Evolutionary conservation across 345 rosid genomes (phyloP).

Genomic region (Eucalyptus pauciflora): DNA sequence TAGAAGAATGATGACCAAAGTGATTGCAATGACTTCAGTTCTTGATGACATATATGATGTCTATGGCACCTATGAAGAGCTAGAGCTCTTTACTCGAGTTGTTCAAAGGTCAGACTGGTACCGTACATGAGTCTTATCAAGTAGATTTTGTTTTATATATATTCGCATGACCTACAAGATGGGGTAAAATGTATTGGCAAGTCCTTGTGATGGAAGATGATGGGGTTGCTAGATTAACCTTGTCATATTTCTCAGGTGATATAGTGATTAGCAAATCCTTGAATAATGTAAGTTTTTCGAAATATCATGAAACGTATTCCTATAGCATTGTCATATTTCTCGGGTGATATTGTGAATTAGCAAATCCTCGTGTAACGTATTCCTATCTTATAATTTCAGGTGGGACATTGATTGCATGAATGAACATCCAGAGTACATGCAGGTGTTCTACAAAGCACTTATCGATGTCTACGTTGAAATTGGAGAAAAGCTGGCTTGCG

Average conservation of each 20-base stretch:
- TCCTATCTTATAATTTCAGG: background rate
- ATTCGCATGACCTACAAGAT: background rate
- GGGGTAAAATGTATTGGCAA: background rate
- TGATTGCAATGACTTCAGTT: background rate
- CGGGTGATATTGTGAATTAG: background rate
- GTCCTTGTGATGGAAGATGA: background rate
- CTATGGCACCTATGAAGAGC: slow-evolving; percentile 15
- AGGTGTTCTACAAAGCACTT: slow-evolving; percentile 6
- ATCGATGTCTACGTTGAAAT: slow-evolving; percentile 13
- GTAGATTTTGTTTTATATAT: background rate
- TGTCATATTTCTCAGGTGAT: too few relatives aligned
- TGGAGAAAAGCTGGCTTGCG: background rate
- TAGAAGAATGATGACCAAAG: background rate
- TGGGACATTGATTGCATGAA: slow-evolving; percentile 9
- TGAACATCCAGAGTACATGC: slow-evolving; percentile 20
- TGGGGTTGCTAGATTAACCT: too few relatives aligned
- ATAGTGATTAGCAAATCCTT: too few relatives aligned
- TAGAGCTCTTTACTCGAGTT: slow-evolving; percentile 7
- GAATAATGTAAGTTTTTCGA: too few relatives aligned
- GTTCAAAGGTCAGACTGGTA: background rate
- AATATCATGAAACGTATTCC: too few relatives aligned
- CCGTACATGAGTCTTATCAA: background rate
- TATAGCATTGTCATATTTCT: background rate
- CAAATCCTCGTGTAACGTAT: background rate
- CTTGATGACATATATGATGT: slow-evolving; percentile 18